Evolutionary conservation across 805 yeast genomes (phyloP).

Genomic region (Lachancea sp.): DNA sequence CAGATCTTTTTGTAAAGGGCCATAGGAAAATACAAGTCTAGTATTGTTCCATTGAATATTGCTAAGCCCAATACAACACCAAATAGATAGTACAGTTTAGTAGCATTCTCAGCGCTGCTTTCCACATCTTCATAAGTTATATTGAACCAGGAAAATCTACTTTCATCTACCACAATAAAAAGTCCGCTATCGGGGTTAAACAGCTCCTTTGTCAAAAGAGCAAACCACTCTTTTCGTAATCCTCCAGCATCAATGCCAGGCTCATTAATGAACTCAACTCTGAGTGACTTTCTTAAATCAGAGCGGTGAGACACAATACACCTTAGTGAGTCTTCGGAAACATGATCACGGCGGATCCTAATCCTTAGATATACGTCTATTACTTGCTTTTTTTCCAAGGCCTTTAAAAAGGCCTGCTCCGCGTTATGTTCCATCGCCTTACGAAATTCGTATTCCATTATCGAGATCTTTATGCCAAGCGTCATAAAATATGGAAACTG

Average conservation of each 20-base stretch:
- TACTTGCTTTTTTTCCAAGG: conserved; percentile 55
- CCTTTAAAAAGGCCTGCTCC: conserved; percentile 78
- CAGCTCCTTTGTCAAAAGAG: conserved; percentile 59
- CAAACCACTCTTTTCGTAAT: conserved; percentile 88
- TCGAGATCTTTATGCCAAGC: conserved; percentile 72
- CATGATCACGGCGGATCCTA: conserved; percentile 56
- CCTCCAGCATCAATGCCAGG: conserved; percentile 98
- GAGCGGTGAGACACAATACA: conserved; percentile 47
- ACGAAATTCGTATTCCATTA: conserved; percentile 76
- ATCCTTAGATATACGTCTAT: conserved; percentile 65
- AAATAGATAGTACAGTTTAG: conserved; percentile 62
- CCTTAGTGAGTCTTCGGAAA: conserved; percentile 70
- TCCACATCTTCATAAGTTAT: conserved; percentile 31
- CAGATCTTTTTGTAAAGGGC: conserved; percentile 72
- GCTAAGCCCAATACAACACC: conserved; percentile 90
- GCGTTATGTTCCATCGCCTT: conserved; percentile 80
- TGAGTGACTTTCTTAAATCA: conserved; percentile 66
- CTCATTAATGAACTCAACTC: conserved; percentile 77
- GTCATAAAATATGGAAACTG: conserved; percentile 78
- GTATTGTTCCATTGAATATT: conserved; percentile 79
- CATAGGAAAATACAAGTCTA: conserved; percentile 72
- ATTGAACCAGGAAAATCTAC: conserved; percentile 72
- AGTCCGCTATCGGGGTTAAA: conserved; percentile 65
- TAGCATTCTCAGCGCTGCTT: conserved; percentile 20
- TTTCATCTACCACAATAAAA: conserved; percentile 60